A percentile compares a stretch with the other conserved stretches of the same genome.
These are phyloP conservation scores for Brasilioporus rufonigricans DNA, from an alignment of 768 basidiomycete species.

Conservation along the genomic window DNA sequence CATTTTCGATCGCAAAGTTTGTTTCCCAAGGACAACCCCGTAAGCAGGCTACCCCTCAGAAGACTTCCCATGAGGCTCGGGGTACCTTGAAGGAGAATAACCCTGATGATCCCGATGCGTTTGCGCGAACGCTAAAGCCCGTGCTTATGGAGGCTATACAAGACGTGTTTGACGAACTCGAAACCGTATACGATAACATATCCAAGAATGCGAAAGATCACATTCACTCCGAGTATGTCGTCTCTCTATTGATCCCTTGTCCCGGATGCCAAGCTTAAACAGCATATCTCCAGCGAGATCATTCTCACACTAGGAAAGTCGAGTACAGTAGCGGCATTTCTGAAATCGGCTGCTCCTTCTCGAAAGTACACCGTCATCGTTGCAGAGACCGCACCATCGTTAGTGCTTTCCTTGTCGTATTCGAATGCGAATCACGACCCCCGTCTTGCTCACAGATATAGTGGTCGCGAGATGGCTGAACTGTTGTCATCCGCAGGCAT, in stretches of 20 bases:
- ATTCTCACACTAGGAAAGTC: constrained; percentile 94
- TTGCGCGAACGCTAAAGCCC: constrained; percentile 79
- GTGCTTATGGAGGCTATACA: constrained; percentile 96
- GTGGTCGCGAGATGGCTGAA: constrained; percentile 82
- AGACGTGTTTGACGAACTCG: constrained; percentile 93
- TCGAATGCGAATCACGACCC: constrained; percentile 1
- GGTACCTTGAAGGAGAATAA: constrained; percentile 66
- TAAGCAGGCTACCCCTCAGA: constrained; percentile 39
- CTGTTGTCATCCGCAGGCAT: constrained; percentile 76
- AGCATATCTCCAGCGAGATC: constrained; percentile 65
- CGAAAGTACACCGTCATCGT: constrained; percentile 96
- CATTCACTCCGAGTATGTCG: constrained; percentile 92
- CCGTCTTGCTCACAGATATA: constrained; percentile 51
- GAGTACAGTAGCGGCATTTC: constrained; percentile 88
- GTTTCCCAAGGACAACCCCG: constrained; percentile 76
- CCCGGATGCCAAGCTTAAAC: background rate
- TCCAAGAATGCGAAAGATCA: constrained; percentile 94
- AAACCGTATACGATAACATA: constrained; percentile 93
- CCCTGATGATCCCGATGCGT: constrained; percentile 74
- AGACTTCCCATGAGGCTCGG: constrained; percentile 46
- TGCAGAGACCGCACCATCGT: constrained; percentile 94
- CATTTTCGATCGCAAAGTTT: constrained; percentile 79
- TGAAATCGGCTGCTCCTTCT: constrained; percentile 86
- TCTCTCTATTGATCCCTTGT: background rate
- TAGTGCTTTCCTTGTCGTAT: constrained; percentile 30